These are phyloP conservation scores for Apiospora hydei DNA, from an alignment of 2,329 filamentous ascomycete species.

Conservation along the genomic window DNA sequence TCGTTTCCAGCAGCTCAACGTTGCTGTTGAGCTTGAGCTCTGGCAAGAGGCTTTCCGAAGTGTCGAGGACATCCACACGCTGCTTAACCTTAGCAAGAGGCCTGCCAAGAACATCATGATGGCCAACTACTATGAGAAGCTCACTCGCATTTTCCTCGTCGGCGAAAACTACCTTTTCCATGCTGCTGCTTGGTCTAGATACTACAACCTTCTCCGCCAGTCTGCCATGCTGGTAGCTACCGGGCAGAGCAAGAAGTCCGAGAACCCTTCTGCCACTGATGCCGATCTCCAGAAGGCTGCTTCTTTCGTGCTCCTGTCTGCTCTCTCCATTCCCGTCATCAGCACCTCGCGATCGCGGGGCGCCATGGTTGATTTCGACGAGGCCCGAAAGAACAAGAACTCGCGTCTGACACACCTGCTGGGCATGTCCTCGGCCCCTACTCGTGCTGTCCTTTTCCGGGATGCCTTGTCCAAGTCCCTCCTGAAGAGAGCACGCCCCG, in stretches of 20 bases:
- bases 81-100: constrained; percentile 96
- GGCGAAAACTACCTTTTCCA: constrained; percentile 99
- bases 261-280: constrained; percentile 90
- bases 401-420: constrained; percentile 94
- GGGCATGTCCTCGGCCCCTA: constrained; percentile 89
- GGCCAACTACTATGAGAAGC: constrained; percentile 99
- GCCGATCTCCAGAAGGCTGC: constrained; percentile 92
- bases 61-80: constrained; percentile 97
- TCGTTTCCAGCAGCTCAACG: constrained; percentile 97
- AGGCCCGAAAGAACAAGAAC: constrained; percentile 99
- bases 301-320: constrained; percentile 93
- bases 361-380: constrained; percentile 94
- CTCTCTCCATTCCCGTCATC: constrained; percentile 97
- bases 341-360: constrained; percentile 96
- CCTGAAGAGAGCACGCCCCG: constrained; percentile 87
- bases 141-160: constrained; percentile 97
- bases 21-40: constrained; percentile 94
- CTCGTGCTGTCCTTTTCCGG: constrained; percentile 89
- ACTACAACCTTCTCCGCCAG: constrained; percentile 95
- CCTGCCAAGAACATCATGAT: constrained; percentile 99
- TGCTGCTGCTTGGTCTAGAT: constrained; percentile 94
- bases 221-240: constrained; percentile 83
- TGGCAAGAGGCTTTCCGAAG: constrained; percentile 99
- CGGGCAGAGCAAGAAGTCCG: constrained; percentile 89
- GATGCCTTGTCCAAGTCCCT: constrained; percentile 95